These are phyloP conservation scores for Prunella vulgaris DNA, from an alignment of 257 asterid genomes.

Conservation along the genomic window DNA sequence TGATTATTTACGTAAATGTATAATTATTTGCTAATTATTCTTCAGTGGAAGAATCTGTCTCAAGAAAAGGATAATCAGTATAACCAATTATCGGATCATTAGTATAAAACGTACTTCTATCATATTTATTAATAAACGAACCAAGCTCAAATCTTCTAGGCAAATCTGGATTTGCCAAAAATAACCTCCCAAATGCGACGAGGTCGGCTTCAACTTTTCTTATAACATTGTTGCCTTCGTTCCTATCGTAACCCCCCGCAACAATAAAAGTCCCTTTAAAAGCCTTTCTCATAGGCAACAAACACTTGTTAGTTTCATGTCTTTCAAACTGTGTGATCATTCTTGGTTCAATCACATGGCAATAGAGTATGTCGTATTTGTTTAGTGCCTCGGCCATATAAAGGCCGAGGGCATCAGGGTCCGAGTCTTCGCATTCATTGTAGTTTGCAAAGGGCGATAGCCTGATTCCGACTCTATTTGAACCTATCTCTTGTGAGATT, in stretches of 20 bases:
- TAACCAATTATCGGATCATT: slow-evolving; percentile 65
- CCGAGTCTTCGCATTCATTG: slow-evolving; percentile 23
- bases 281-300: slow-evolving; percentile 37
- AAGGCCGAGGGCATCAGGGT: slow-evolving; percentile 28
- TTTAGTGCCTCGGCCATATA: slow-evolving; percentile 37
- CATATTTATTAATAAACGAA: slow-evolving; percentile 51
- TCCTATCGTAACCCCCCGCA: slow-evolving; percentile 52
- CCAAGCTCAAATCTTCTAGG: slow-evolving; percentile 42
- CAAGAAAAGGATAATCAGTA: slow-evolving; percentile 69
- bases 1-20: too few relatives aligned
- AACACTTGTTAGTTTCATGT: not conserved
- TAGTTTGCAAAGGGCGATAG: slow-evolving; percentile 31
- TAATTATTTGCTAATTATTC: too few relatives aligned
- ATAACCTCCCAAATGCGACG: slow-evolving; percentile 59
- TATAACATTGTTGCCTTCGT: slow-evolving; percentile 42
- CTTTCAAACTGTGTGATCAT: too few relatives aligned
- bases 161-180: slow-evolving; percentile 75
- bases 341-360: slow-evolving; percentile 44
- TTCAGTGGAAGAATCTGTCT: not conserved
- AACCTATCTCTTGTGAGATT: slow-evolving; percentile 31
- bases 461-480: slow-evolving; percentile 36
- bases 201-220: slow-evolving; percentile 41
- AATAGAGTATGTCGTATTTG: slow-evolving; percentile 29
- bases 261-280: slow-evolving; percentile 52
- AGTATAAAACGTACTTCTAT: slow-evolving; percentile 49